Evolutionary conservation across 1,284 basidiomycete genomes (phyloP), one percentile per base, ranked within the genome.

Genomic region (Cystobasidiaceae sp.): DNA sequence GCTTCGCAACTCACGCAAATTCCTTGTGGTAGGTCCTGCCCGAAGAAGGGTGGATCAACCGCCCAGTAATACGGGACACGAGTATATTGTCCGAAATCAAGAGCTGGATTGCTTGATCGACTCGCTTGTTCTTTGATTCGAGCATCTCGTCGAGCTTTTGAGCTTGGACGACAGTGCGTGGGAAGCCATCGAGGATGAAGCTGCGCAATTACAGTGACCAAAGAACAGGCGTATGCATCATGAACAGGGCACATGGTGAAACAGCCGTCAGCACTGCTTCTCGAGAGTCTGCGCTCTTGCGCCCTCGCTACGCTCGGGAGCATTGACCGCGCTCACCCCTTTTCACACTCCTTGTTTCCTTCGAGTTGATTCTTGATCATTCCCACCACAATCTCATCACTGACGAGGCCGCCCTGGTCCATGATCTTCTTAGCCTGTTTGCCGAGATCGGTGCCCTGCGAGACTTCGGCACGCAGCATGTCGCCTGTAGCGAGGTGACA

Each of bases 401-500:
- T 84, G 65, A 98, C 93, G 58, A 98, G 85, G 25, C 88, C 92
- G 54, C 94, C 93, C 33, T 85, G 83, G 77, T 97, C 93, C 90
- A 98, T 97, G 78, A 97, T 88, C 80, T 93, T 93, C 84, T 98
- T 97, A 37, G 94, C 94, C 74, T 90, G 84, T 63, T 88, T 81
- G 69, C 94, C 94, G 52, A 98, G 84, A 43, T 85, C 80, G 4
- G 94, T 97, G 80, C 94, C 88, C 77, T 87, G 80, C 45, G 84
- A 74, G 66, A 98, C 93, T 79, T 98, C 93, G 70, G 93, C 90
- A 51, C 94, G 89, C 66, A 98, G 82, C 91, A 98, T 96, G 81
- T 98, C 94, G 39, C 94, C 94, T 28, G 94, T 98, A 32, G 94
- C 93, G 71, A 98, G 82, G 80, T 98, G 94, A 82, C 94, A 98